Evolutionary conservation across 805 yeast genomes (phyloP).

Genomic region (Isabelozyma gotoi): DNA sequence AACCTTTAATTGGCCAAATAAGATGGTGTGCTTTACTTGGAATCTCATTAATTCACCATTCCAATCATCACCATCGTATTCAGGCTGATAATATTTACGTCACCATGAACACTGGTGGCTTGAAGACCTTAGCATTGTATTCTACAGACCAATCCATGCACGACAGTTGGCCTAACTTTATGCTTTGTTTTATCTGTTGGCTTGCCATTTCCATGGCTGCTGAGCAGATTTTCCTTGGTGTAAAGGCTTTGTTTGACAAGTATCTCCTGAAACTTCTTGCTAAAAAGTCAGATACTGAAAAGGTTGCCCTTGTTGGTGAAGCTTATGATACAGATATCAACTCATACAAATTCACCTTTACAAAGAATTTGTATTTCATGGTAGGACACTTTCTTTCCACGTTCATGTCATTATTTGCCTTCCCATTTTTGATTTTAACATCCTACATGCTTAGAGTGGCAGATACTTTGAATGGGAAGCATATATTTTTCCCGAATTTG

Average conservation of each 20-base stretch:
- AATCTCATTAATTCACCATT: constrained; percentile 14
- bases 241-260: constrained; percentile 11
- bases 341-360: constrained; percentile 9
- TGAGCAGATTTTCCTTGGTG: constrained; percentile 18
- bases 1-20: constrained; percentile 49
- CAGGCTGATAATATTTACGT: constrained; percentile 34
- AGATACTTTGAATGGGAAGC: constrained; percentile 9
- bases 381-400: constrained; percentile 33
- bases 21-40: constrained; percentile 60
- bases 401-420: constrained; percentile 34
- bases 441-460: constrained; percentile 29
- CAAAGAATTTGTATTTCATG: constrained; percentile 20
- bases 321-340: constrained; percentile 2
- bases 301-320: constrained; percentile 4
- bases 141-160: constrained; percentile 19
- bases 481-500: constrained; percentile 12
- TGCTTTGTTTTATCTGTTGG: constrained; percentile 32
- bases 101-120: constrained; percentile 41
- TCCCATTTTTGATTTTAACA: constrained; percentile 45
- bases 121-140: constrained; percentile 35
- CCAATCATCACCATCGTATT: constrained; percentile 4
- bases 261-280: background rate
- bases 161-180: constrained; percentile 44
- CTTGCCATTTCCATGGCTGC: constrained; percentile 20
- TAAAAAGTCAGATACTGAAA: constrained; percentile 2